Evolutionary conservation across 2,329 filamentous ascomycete species (phyloP).

Genomic region (Colletotrichum graminicola): DNA sequence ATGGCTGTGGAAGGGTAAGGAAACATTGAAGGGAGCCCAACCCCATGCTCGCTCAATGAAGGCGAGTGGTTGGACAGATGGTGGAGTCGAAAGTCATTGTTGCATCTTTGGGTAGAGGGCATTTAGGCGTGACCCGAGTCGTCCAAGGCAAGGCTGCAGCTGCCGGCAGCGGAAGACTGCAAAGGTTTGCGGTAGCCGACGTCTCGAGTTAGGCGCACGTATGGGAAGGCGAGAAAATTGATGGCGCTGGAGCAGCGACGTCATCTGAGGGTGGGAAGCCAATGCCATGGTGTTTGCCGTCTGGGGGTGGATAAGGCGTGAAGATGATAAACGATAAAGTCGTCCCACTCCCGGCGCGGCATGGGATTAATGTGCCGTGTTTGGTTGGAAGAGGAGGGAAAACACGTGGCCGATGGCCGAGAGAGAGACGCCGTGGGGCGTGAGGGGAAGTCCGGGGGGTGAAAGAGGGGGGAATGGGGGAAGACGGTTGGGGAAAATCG

Average conservation of each 20-base stretch:
- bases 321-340: constrained; percentile 2
- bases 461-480: background rate
- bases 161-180: background rate
- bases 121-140: constrained; percentile 3
- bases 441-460: constrained; percentile 20
- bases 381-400: background rate
- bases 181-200: constrained; percentile 9
- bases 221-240: constrained; percentile 21
- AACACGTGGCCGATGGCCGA: background rate
- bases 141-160: background rate
- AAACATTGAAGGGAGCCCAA: background rate
- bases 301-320: constrained; percentile 3
- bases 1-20: constrained; percentile 1
- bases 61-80: background rate
- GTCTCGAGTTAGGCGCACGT: constrained; percentile 36
- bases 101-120: background rate
- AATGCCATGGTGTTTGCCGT: constrained; percentile 17
- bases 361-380: background rate
- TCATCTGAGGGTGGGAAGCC: constrained; percentile 28
- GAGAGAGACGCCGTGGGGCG: background rate
- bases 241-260: constrained; percentile 26
- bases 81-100: constrained; percentile 5
- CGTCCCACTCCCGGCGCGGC: background rate
- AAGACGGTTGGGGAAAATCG: constrained; percentile 27
- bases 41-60: background rate